Conservation (phyloP, 139 green algal species). For the Mesostigma viride region DNA sequence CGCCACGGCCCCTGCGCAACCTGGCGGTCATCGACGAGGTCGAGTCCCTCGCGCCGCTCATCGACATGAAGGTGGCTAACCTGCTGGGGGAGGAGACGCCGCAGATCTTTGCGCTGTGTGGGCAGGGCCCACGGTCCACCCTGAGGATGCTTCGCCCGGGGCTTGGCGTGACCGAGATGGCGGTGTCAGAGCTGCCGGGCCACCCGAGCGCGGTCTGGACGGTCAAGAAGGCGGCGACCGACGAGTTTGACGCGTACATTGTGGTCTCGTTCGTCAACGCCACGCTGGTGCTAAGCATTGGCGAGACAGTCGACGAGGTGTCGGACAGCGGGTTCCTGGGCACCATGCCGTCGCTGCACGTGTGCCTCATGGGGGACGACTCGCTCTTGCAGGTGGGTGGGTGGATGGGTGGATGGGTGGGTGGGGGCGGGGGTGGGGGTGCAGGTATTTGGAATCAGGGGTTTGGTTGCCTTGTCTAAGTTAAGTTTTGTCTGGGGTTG, state of each 20-base stretch:
- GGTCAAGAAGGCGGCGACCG: constrained; percentile 41
- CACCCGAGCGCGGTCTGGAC: constrained; percentile 84
- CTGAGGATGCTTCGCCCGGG: constrained; percentile 82
- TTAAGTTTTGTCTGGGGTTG: no score
- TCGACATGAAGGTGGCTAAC: constrained; percentile 77
- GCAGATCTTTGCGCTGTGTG: constrained; percentile 83
- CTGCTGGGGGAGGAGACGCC: constrained; percentile 55
- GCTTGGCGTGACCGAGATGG: constrained; percentile 82
- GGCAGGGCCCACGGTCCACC: constrained; percentile 60
- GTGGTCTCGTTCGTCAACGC: constrained; percentile 92
- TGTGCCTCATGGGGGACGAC: constrained; percentile 72
- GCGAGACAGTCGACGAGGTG: constrained; percentile 95
- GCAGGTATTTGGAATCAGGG: no score
- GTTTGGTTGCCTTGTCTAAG: no score
- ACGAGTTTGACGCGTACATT: constrained; percentile 90
- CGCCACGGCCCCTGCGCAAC: constrained; percentile 76
- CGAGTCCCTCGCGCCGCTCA: constrained; percentile 71
- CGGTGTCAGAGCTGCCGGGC: constrained; percentile 52
- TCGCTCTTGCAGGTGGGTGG: constrained; percentile 64
- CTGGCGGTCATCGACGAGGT: constrained; percentile 80
- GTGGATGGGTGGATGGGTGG: no score
- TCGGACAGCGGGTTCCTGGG: constrained; percentile 83
- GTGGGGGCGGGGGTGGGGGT: no score
- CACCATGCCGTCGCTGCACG: constrained; percentile 40
- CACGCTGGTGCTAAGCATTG: constrained; percentile 84